These are phyloP conservation scores for Cladosporium sp. DNA, from an alignment of 2,329 filamentous ascomycete species.

Conservation along the genomic window DNA sequence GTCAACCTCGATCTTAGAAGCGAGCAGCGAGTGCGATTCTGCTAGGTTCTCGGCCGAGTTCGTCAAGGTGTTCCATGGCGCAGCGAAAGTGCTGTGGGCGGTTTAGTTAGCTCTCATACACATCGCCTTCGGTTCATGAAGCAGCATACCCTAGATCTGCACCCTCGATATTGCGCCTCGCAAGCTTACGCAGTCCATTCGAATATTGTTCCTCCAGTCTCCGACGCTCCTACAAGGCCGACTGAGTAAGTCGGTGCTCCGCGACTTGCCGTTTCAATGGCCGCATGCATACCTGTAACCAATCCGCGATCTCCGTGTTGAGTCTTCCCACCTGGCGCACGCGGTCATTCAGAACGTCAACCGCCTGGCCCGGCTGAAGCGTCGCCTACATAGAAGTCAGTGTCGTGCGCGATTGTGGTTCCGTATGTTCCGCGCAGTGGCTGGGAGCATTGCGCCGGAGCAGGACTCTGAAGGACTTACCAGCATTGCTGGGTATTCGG, in stretches of 20 bases:
- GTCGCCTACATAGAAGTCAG: conserved; percentile 54
- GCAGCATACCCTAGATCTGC: conserved; percentile 80
- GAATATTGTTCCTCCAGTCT: conserved; percentile 89
- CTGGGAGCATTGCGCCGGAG: neutral
- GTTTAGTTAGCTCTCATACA: conserved; percentile 21
- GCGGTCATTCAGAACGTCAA: conserved; percentile 76
- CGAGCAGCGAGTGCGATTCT: conserved; percentile 75
- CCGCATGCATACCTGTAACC: conserved; percentile 70
- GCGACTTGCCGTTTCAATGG: conserved; percentile 1
- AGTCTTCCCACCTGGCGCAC: conserved; percentile 80
- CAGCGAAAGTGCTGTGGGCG: conserved; percentile 70
- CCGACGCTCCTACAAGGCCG: conserved; percentile 71
- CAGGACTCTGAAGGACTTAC: conserved; percentile 52
- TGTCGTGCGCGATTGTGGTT: neutral
- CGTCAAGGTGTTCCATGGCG: conserved; percentile 85
- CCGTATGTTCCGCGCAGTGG: conserved; percentile 1
- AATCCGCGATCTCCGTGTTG: conserved; percentile 91
- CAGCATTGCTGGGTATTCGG: conserved; percentile 92
- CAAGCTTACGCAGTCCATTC: conserved; percentile 73
- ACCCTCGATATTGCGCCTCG: conserved; percentile 52
- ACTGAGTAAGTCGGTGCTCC: neutral
- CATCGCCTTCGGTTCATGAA: neutral
- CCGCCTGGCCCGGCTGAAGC: conserved; percentile 77
- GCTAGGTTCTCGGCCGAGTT: conserved; percentile 76
- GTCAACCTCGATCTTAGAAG: conserved; percentile 78